Percentiles rank a stretch among this genome's conserved stretches.
Conservation (phyloP, 2,329 filamentous ascomycete species). For the Clonostachys sp. region DNA sequence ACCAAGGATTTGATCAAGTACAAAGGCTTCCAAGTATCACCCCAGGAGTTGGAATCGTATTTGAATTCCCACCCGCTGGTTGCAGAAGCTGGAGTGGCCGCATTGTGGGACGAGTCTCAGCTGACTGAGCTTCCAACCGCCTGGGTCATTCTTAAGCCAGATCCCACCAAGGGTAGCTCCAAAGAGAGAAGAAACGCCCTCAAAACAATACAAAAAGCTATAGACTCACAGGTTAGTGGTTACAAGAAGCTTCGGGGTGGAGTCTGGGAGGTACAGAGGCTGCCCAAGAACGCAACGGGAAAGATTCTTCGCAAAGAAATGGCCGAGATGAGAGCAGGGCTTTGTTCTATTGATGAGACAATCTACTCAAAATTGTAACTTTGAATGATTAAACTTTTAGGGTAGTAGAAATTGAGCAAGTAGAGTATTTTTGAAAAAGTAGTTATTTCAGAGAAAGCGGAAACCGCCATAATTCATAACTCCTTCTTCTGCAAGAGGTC, state of each 20-base stretch:
- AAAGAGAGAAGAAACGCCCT: conserved; percentile 10
- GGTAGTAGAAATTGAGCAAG: too few relatives aligned
- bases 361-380: conserved; percentile 8
- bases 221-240: conserved; percentile 29
- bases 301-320: conserved; percentile 27
- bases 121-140: conserved; percentile 30
- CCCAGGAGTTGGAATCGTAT: conserved; percentile 26
- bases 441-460: too few relatives aligned
- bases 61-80: conserved; percentile 29
- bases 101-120: conserved; percentile 27
- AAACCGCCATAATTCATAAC: too few relatives aligned
- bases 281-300: conserved; percentile 29
- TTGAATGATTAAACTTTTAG: neutral
- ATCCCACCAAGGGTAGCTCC: neutral
- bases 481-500: too few relatives aligned
- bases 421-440: too few relatives aligned
- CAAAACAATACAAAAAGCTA: conserved; percentile 17
- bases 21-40: conserved; percentile 33
- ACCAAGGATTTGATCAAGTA: conserved; percentile 36
- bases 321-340: conserved; percentile 18
- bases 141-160: conserved; percentile 24
- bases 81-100: conserved; percentile 24
- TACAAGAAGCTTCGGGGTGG: conserved; percentile 34
- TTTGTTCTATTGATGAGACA: conserved; percentile 17
- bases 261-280: conserved; percentile 21